phyloP scores from a whole-genome alignment of 108 stramenopile species.

The Nitzschia putrida region DNA sequence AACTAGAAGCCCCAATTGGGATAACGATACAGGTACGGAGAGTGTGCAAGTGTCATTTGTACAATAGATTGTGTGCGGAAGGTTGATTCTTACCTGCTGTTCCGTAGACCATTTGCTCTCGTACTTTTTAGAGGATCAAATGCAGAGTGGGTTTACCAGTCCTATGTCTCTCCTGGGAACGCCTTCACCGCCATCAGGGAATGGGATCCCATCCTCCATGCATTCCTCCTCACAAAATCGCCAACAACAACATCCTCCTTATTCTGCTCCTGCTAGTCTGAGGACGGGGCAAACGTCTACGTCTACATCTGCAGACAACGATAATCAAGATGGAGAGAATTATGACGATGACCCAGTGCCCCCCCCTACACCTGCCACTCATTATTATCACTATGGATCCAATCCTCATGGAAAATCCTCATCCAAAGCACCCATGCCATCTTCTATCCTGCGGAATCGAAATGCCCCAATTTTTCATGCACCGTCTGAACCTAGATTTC shows the following conservation, averaged over 20 bases:
- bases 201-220: neutral
- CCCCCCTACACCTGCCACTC: constrained; percentile 42
- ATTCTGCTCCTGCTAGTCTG: neutral
- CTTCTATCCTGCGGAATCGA: constrained; percentile 1
- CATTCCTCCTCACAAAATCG: neutral
- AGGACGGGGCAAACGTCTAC: neutral
- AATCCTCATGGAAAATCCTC: neutral
- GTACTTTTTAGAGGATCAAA: constrained; percentile 66
- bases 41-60: neutral
- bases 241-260: neutral
- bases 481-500: neutral
- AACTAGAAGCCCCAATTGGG: constrained; percentile 39
- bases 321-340: neutral
- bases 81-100: neutral
- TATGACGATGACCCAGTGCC: constrained; percentile 18
- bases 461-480: neutral
- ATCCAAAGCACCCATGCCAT: neutral
- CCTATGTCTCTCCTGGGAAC: constrained; percentile 14
- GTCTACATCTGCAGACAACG: neutral
- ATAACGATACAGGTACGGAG: constrained; percentile 41
- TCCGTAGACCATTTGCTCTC: constrained; percentile 68
- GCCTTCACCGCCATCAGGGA: neutral
- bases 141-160: constrained; percentile 8
- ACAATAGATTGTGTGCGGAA: neutral
- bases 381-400: constrained; percentile 26